Evolutionary conservation across 2,329 filamentous ascomycete genomes (phyloP), one percentile per base, ranked within the genome.

Genomic region (Cladophialophora yegresii): DNA sequence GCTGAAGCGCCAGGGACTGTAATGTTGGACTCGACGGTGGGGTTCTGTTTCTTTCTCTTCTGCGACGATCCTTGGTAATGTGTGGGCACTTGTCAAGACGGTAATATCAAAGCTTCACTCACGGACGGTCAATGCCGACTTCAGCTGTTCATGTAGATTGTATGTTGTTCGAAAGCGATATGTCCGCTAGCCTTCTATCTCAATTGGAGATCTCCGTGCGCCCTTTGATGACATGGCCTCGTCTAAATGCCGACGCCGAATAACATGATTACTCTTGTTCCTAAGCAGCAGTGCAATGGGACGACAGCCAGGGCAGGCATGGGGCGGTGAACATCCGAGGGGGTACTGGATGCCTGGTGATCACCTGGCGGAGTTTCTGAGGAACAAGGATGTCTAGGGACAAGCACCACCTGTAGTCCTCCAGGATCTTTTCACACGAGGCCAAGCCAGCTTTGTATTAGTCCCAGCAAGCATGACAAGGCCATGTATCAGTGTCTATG

Each of bases 151-250:
- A 28, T 23, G 3, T 5, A 51, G 22, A 51, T 12, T 51, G 20
- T 12, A 26, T 51, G 47, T 12, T 13, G 12, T 10, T 23, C 5
- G 13, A 51, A 20, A 23, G 22, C 1, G 6, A 26, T 23, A 20
- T 20, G 12, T 16, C 47, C 28, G 20, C 28, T 33, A 28, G 51
- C 26, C 51, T 54, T 2, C 7, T 20, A 26, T 16, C 23, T 33
- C 16, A 20, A 20, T 54, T 54, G 51, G 51, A 54, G 51, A 54
- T 54, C 51, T 22, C 51, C 51, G 51, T 20, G 26, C 51, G 51
- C 51, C 51, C 51, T 54, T 54, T 28, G 28, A 54, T 54, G 51
- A 54, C 51, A 54, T 33, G 51, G 28, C 26, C 36, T 43, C 36
- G 36, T 43, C 36, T 5, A 43, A 20, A n/a, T 43, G 36, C 16